Conservation (phyloP, 2,329 filamentous ascomycete species). For the Colletotrichum zoysiae region DNA sequence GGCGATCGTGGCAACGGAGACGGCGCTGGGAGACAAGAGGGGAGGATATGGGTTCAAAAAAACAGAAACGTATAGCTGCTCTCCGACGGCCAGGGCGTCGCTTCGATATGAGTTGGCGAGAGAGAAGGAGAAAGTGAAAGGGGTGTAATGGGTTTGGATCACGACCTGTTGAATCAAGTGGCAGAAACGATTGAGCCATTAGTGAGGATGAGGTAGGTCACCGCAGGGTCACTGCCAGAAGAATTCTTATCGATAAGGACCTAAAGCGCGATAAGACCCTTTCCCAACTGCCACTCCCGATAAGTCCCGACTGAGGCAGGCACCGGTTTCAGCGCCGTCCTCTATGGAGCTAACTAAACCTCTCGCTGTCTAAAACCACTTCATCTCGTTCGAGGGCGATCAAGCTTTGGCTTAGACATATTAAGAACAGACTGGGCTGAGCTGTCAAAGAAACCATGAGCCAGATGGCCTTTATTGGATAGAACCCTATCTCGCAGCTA, state of each 20-base stretch:
- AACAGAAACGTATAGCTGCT: not conserved
- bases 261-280: slow-evolving; percentile 8
- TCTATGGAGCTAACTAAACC: slow-evolving; percentile 21
- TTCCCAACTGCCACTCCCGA: slow-evolving; percentile 33
- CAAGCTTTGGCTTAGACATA: not conserved
- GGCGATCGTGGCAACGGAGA: slow-evolving; percentile 10
- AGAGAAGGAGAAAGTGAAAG: slow-evolving; percentile 16
- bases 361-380: not conserved
- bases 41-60: not conserved
- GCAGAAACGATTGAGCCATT: slow-evolving; percentile 32
- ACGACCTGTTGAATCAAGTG: slow-evolving; percentile 32
- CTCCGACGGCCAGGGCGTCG: not conserved
- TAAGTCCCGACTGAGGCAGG: slow-evolving; percentile 32
- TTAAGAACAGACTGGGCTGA: too few relatives aligned
- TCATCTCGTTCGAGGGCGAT: not conserved
- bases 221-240: slow-evolving; percentile 19
- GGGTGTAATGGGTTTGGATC: slow-evolving; percentile 27
- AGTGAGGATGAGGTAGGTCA: slow-evolving; percentile 14
- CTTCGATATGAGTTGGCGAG: slow-evolving; percentile 5
- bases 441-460: slow-evolving; percentile 7
- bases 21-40: not conserved
- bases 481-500: slow-evolving; percentile 33
- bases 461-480: slow-evolving; percentile 29
- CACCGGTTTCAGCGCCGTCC: slow-evolving; percentile 17
- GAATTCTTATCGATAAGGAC: slow-evolving; percentile 32